Evolutionary conservation across 345 rosid genomes (phyloP), one percentile per base, ranked within the genome.

Genomic region (Crucihimalaya himalaica): DNA sequence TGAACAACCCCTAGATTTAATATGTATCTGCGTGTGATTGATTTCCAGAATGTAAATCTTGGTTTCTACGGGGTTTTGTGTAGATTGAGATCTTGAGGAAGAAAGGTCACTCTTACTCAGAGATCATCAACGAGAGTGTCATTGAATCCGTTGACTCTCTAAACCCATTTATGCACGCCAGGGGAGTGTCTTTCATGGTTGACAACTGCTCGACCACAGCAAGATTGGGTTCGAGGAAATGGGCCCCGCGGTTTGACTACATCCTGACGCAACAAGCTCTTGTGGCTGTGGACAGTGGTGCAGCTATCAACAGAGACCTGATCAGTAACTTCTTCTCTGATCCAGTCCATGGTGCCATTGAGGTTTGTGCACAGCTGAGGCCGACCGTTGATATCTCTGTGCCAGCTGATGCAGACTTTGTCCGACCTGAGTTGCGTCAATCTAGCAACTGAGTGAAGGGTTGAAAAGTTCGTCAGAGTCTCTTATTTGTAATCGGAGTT

Each of bases 171-270:
- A 94, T 94, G 98, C 95, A 89, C 57, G 98, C 98, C 3, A 91
- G 97, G 4, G 97, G 98, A 70, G 91, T 94, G 63, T 91, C 96
- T 1, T 94, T 94, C 78, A 91, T 91, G 98, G 98, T 89, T 15
- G 98, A 93, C 73, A 93, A 93, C 75, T 88, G 97, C 80, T 93
- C 98, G 0, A 93, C 98, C 14, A 93, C 98, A 4, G 98, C 98
- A 27, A 86, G 98, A 40, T 75, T 93, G 35, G 98, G 98, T 35
- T 90, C 98, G 8, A 87, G 98, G 70, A 93, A 93, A 63, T 90
- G 97, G 98, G 98, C 98, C 0, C 98, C 98, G 4, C 81, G 93
- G 18, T 93, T 93, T 6, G 98, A 90, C 66, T 90, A 93, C 79
- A 71, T 85, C 82, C 75, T 94, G 50, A 85, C 88, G n/a, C 97